These are phyloP conservation scores for Mollisia scopiformis DNA, from an alignment of 2,329 filamentous ascomycete species.

Conservation along the genomic window DNA sequence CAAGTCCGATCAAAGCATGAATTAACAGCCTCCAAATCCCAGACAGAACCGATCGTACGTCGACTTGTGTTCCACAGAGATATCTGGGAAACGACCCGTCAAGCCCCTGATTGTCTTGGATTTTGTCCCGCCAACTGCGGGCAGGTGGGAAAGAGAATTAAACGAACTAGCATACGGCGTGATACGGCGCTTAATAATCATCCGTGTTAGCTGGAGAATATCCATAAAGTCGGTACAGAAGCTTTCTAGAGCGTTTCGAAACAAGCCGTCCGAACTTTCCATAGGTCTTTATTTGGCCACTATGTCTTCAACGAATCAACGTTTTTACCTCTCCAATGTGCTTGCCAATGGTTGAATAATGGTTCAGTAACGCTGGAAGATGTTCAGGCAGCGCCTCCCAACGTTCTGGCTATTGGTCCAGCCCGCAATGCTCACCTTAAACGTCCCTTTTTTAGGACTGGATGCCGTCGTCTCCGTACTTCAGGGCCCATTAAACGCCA, in stretches of 20 bases:
- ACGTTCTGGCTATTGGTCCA: conserved; percentile 1
- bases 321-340: not conserved
- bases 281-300: not conserved
- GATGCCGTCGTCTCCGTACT: not conserved
- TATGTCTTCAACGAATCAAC: not conserved
- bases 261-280: conserved; percentile 1
- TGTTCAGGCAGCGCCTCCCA: not conserved
- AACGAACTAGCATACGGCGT: not conserved
- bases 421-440: not conserved
- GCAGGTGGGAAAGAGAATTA: not conserved
- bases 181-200: not conserved
- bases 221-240: not conserved
- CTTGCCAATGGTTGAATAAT: not conserved
- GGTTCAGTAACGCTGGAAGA: not conserved
- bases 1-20: not conserved
- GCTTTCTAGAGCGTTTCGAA: not conserved
- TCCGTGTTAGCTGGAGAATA: not conserved
- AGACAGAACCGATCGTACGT: not conserved
- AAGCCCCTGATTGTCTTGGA: too few relatives aligned
- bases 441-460: not conserved
- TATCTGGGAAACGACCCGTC: not conserved
- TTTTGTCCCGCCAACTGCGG: not conserved
- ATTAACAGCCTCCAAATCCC: not conserved
- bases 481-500: not conserved
- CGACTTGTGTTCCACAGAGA: not conserved